Evolutionary conservation across 1,139 yeast species (phyloP), one percentile per base, ranked within the genome.

Genomic region (Scheffersomyces illinoinensis): DNA sequence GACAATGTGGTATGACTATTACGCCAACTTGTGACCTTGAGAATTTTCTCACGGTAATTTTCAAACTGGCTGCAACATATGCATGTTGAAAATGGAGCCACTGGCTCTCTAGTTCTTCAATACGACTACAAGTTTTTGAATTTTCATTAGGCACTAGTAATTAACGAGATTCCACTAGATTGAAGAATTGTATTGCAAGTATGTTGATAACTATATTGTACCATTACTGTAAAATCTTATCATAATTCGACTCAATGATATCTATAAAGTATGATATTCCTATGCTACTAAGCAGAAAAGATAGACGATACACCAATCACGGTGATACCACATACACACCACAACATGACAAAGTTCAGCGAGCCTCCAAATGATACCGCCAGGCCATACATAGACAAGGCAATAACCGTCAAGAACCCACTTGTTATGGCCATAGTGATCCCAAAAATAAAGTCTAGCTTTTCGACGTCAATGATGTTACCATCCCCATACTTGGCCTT

Each of bases 331-430:
- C 76, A 54, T 24, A 84, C 67, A 59, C 82, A 76, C 88, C 89
- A 85, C n/a, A 74, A 62, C 61, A 87, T 72, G 1, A 85, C 88
- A 53, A 72, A 75, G 54, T 81, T 84, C 59, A 83, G 82, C 51
- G 79, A 75, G 6, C 92, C 93, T 12, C 93, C 91, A 72, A 88
- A 90, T 1, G 85, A 78, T 20, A 90, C 85, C 0, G 95, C 89
- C 46, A 91, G 84, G 0, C 92, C 89, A 71, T 91, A 89, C 97
- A 93, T 91, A 63, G 93, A 93, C 53, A 93, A 74, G 0, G 93
- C 91, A 57, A 93, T 89, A 24, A 90, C 90, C 0, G 90, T 79
- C 65, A 93, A 77, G 68, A 93, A 93, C 0, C 98, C 98, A 52
- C 96, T 84, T 1, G 98, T 92, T 1, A 89, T 71, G 14, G 92